Evolutionary conservation across 2,329 filamentous ascomycete species (phyloP).

Genomic region (Colletotrichum paranaense): DNA sequence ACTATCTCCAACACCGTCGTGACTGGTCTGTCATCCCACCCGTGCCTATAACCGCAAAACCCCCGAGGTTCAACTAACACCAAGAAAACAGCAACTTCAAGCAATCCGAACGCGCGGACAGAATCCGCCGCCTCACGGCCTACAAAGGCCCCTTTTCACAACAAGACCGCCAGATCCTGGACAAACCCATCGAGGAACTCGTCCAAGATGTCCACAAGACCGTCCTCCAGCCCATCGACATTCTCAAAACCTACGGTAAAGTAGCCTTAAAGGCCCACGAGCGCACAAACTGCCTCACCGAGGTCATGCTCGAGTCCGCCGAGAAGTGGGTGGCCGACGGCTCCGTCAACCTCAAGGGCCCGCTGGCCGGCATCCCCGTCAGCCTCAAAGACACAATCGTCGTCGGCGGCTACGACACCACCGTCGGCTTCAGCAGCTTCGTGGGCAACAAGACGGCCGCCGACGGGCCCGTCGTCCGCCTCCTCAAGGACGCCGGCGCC

Average conservation of each 20-base stretch:
- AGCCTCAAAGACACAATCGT: slow-evolving; percentile 85
- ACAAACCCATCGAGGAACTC: slow-evolving; percentile 80
- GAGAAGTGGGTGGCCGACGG: slow-evolving; percentile 75
- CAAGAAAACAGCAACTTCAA: slow-evolving; percentile 74
- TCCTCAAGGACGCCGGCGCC: slow-evolving; percentile 89
- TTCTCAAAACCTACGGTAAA: slow-evolving; percentile 89
- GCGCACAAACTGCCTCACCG: slow-evolving; percentile 90
- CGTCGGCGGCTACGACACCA: slow-evolving; percentile 85
- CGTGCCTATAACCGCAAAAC: not conserved
- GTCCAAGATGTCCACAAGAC: slow-evolving; percentile 83
- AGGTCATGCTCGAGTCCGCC: slow-evolving; percentile 83
- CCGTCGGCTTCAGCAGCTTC: slow-evolving; percentile 82
- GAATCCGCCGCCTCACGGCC: slow-evolving; percentile 73
- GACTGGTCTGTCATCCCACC: slow-evolving; percentile 69
- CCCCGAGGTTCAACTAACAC: slow-evolving; percentile 42
- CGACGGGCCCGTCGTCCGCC: slow-evolving; percentile 78
- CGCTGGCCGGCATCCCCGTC: slow-evolving; percentile 87
- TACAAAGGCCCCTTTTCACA: slow-evolving; percentile 76
- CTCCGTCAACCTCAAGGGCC: slow-evolving; percentile 78
- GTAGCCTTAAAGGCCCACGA: slow-evolving; percentile 85
- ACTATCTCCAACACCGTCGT: slow-evolving; percentile 76
- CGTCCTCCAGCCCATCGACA: slow-evolving; percentile 72
- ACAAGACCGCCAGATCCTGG: slow-evolving; percentile 74
- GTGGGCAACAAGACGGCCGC: slow-evolving; percentile 72
- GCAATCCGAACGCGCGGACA: slow-evolving; percentile 77